phyloP scores from a whole-genome alignment of 139 green algal species.

The Micromonas commoda region DNA sequence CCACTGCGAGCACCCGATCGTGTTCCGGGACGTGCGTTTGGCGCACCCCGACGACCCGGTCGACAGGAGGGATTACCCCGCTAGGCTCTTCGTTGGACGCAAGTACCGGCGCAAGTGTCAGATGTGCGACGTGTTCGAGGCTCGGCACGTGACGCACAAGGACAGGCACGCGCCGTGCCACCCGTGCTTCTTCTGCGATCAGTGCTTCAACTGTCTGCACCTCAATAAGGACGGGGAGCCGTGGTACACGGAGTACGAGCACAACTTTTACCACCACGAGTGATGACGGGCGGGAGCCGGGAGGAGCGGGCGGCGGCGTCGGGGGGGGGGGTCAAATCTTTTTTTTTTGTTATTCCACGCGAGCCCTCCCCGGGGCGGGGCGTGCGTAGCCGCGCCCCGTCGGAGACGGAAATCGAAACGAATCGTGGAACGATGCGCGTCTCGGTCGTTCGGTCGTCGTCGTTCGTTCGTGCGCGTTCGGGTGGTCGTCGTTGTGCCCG shows the following conservation, averaged over 20 bases:
- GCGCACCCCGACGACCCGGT: constrained; percentile 34
- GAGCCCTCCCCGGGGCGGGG: no score
- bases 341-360: no score
- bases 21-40: constrained; percentile 47
- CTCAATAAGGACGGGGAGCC: constrained; percentile 33
- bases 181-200: constrained; percentile 54
- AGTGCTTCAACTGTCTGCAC: constrained; percentile 52
- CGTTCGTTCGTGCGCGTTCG: no score
- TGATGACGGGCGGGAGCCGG: background rate
- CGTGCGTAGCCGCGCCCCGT: no score
- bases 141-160: constrained; percentile 50
- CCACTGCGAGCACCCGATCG: constrained; percentile 60
- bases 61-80: constrained; percentile 28
- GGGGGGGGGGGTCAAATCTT: no score
- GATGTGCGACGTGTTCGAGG: constrained; percentile 36
- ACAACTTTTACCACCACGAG: constrained; percentile 44
- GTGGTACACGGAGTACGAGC: constrained; percentile 32
- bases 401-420: no score
- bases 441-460: no score
- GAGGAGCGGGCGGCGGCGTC: no score
- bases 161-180: constrained; percentile 46
- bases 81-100: constrained; percentile 8
- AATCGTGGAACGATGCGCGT: no score
- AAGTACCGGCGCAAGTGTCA: constrained; percentile 42
- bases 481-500: no score